Conservation (phyloP, 2,329 filamentous ascomycete genomes). For the Fusarium sp. region DNA sequence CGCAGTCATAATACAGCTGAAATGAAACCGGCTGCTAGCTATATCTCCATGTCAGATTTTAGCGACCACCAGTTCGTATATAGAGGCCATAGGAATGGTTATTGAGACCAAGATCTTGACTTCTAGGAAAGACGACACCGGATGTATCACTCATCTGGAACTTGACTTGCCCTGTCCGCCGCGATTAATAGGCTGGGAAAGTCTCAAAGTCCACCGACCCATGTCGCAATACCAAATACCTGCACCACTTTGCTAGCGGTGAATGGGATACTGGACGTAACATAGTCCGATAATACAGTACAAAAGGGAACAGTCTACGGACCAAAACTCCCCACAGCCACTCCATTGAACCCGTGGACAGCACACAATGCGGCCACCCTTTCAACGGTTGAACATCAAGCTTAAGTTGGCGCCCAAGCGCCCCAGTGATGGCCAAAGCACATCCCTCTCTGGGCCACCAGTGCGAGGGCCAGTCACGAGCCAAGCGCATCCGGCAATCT, state of each 20-base stretch:
- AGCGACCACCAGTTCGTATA: not conserved
- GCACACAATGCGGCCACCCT: not conserved
- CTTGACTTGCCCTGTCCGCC: not conserved
- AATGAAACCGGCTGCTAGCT: slow-evolving; percentile 8
- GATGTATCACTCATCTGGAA: not conserved
- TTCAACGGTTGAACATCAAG: not conserved
- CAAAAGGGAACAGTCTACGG: not conserved
- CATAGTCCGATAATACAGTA: not conserved
- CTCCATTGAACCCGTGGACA: not conserved
- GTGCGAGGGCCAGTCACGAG: slow-evolving; percentile 24
- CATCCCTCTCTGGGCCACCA: slow-evolving; percentile 21
- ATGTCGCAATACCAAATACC: not conserved
- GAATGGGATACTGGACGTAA: slow-evolving; percentile 8
- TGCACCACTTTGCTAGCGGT: slow-evolving; percentile 19
- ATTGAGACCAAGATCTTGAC: not conserved
- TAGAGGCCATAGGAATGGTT: not conserved
- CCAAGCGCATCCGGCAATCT: slow-evolving; percentile 17
- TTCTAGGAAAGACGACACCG: not conserved
- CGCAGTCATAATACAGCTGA: slow-evolving; percentile 7
- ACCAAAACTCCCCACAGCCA: not conserved
- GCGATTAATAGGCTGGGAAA: not conserved
- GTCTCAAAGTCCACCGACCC: not conserved
- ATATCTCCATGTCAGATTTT: slow-evolving; percentile 31
- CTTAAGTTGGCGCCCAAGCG: slow-evolving; percentile 5
- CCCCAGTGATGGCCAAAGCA: not conserved